A percentile compares a stretch with the other conserved stretches of the same genome.
These are phyloP conservation scores for Peziza echinospora DNA, from an alignment of 495 filamentous ascomycete genomes.

Conservation along the genomic window DNA sequence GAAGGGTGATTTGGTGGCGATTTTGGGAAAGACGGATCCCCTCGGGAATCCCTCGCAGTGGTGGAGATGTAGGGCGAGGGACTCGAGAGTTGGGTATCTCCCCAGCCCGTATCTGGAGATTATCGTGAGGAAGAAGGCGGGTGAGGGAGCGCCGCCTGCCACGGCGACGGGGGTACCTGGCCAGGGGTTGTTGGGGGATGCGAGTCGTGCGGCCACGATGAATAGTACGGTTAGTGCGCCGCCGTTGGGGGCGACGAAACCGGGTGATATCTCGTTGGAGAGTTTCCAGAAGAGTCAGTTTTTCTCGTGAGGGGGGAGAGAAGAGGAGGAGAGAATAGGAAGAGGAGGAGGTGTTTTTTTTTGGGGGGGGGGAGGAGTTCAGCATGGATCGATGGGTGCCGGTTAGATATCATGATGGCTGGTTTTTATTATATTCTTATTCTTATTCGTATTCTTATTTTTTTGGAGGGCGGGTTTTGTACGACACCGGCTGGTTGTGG, in stretches of 20 bases:
- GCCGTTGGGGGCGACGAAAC: constrained; percentile 35
- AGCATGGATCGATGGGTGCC: too few species aligned
- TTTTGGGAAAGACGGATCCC: constrained; percentile 80
- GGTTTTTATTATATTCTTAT: too few species aligned
- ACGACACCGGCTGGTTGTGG: too few species aligned
- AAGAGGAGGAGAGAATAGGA: neutral
- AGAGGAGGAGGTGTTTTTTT: too few species aligned
- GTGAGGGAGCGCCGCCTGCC: constrained; percentile 22
- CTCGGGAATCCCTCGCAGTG: constrained; percentile 81
- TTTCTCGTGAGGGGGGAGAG: constrained; percentile 32
- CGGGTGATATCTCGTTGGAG: constrained; percentile 50
- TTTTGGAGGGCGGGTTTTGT: too few species aligned
- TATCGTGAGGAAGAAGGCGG: constrained; percentile 40
- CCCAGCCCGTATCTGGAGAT: constrained; percentile 74
- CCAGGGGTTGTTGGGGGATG: constrained; percentile 25
- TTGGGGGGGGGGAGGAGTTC: too few species aligned
- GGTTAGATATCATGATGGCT: too few species aligned
- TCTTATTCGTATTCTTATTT: too few species aligned
- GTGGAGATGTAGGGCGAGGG: constrained; percentile 90
- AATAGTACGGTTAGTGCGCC: constrained; percentile 24
- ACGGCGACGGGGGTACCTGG: constrained; percentile 18
- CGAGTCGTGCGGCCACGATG: constrained; percentile 20
- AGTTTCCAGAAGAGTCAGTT: constrained; percentile 84
- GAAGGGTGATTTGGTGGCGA: constrained; percentile 89
- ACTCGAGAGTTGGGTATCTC: constrained; percentile 77